Base-by-base conservation (phyloP, 768 basidiomycete species). In the Leucocoprinus leucothites region DNA sequence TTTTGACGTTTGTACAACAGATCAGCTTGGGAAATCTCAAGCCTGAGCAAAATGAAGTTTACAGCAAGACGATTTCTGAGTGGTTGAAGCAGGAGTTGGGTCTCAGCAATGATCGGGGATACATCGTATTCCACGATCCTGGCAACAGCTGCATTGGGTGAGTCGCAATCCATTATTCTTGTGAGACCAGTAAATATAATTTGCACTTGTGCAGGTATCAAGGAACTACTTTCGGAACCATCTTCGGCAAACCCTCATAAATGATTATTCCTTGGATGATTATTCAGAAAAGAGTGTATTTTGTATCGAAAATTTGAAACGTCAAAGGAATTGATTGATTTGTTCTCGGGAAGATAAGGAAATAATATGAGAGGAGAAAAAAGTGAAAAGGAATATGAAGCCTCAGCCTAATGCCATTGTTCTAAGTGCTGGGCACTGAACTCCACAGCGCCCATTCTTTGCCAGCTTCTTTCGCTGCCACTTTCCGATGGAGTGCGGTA, bases 91-190 rank as follows among this genome's bases (percentile, higher is more conserved):
- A 75, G 61, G 81, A 82, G 54, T 69, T 89, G 2, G 78, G 77
- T 5, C 65, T 80, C 16, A 66, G 69, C 0, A 74, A 69, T 1
- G 69, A 82, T 58, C 76, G 85, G 45, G 85, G 83, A 47, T 87
- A 87, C 62, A 81, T 89, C 62, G 65, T 70, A 2, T 84, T 79
- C 69, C 63, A 70, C 57, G 82, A 85, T 60, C 82, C 82, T 26
- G 84, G 82, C 9, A 68, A 73, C 25, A 74, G 65, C 9, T 62
- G 75, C 63, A 58, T 81, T 26, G 82, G 78, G 81, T 82, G 60
- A 53, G 75, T 67, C 1, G 36, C 45, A 5, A 16, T 13, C 38
- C 18, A n/a, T 41, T 19, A 9, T 18, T 18, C 46, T 9, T 16
- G 9, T 43, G 44, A 41, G 26, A 28, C 35, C 31, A 11, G 31